phyloP scores from a whole-genome alignment of 148 eudicot species.

The Camellia japonica region DNA sequence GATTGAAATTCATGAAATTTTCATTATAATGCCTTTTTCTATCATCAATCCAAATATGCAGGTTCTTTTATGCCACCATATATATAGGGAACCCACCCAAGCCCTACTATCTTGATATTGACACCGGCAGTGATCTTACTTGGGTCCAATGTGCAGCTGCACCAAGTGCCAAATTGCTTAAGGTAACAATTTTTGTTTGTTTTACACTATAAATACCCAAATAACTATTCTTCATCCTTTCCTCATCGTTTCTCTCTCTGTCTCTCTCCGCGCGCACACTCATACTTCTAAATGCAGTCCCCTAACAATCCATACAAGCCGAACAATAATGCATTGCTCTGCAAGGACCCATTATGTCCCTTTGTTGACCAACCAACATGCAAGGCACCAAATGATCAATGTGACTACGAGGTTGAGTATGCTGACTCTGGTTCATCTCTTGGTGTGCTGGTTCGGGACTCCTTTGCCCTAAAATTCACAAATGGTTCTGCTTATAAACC shows the following conservation, averaged over 20 bases:
- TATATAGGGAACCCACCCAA: slow-evolving; percentile 21
- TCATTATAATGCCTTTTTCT: background rate
- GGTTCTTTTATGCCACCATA: slow-evolving; percentile 14
- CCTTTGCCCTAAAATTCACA: slow-evolving; percentile 13
- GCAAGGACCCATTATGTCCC: slow-evolving; percentile 23
- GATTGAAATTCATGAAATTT: background rate
- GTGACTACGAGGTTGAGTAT: slow-evolving; percentile 25
- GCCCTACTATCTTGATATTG: slow-evolving; percentile 20
- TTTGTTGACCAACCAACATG: slow-evolving; percentile 20
- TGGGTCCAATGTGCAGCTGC: slow-evolving; percentile 30
- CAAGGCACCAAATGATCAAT: slow-evolving; percentile 21
- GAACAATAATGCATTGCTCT: slow-evolving; percentile 17
- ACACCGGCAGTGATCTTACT: slow-evolving; percentile 20
- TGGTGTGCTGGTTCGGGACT: slow-evolving; percentile 27
- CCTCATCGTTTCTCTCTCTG: background rate
- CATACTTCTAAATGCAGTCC: slow-evolving; percentile 7
- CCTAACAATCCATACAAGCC: slow-evolving; percentile 23
- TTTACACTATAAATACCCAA: background rate
- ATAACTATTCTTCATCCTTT: background rate
- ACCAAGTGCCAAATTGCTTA: slow-evolving; percentile 9
- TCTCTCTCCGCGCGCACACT: background rate
- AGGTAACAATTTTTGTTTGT: background rate
- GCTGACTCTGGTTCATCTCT: slow-evolving; percentile 26
- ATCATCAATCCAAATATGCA: background rate
- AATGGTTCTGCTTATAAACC: slow-evolving; percentile 13